Evolutionary conservation across 83 land plant species (phyloP).

Genomic region (Thuja plicata): DNA sequence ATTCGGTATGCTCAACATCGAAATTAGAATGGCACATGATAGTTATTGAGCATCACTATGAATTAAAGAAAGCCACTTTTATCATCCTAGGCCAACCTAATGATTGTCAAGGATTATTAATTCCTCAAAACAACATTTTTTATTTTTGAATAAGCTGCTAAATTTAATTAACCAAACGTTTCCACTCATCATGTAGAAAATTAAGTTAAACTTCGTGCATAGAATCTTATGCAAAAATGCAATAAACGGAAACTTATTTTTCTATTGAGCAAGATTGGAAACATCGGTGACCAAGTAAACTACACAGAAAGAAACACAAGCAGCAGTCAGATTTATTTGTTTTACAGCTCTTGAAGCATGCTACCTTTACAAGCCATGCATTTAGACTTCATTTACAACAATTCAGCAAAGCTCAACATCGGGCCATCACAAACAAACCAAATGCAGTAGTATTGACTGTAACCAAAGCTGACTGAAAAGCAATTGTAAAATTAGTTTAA

Average conservation of each 20-base stretch:
- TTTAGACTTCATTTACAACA: neutral
- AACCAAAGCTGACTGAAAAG: neutral
- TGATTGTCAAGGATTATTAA: neutral
- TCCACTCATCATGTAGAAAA: neutral
- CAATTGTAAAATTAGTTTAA: neutral
- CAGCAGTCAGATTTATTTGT: too few species aligned
- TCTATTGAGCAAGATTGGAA: too few species aligned
- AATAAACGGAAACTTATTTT: neutral
- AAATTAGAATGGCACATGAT: neutral
- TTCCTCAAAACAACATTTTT: neutral
- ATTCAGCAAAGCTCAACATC: neutral
- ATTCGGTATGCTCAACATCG: neutral
- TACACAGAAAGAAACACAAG: too few species aligned
- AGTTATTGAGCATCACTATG: neutral
- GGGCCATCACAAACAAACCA: neutral
- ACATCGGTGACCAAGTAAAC: too few species aligned
- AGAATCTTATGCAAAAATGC: neutral
- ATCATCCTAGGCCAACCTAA: neutral
- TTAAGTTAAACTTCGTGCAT: neutral
- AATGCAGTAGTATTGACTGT: neutral
- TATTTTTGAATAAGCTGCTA: neutral
- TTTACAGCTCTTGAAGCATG: too few species aligned
- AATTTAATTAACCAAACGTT: neutral
- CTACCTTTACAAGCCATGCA: neutral
- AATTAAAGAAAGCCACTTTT: neutral